Base-by-base conservation (phyloP, 192 early-diverging fungal genomes). In the Umbelopsis sp. region DNA sequence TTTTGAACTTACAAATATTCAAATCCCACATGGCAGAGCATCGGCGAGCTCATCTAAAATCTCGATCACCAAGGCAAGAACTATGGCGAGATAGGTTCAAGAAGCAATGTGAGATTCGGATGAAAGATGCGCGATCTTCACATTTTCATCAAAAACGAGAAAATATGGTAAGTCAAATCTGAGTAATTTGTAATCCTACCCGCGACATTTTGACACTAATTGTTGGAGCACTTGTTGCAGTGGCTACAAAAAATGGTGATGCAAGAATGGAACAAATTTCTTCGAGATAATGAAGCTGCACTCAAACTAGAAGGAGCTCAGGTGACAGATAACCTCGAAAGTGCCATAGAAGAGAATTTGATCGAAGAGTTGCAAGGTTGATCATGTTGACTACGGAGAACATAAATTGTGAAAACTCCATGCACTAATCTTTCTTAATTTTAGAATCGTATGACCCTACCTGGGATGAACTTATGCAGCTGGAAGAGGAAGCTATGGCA, bases 21-120 rank as follows among this genome's bases (percentile, higher is more conserved):
- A 36, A n/a, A 34, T 29, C 12, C 10, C 31, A 34, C 5, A 62
- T 62, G 56, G 26, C 56, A 62, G 56, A 62, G n/a, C 56, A 36
- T 34, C 26, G 56, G 14, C 26, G 56, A 34, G 26, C 56, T 11
- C 56, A 22, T 34, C 26, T 62, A 34, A 62, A 62, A 32, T 29
- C 26, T 34, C 56, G 56, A 12, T 62, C 56, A 17, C 26, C 56
- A 2, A 29, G 56, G 17, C 56, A 62, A n/a, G 56, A 62, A 31
- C 17, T 32, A 11, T 62, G 56, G 56, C 56, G 56, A 62, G 56
- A 62, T 32, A 62, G 29, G n/a, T 62, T 62, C 31, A 62, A 62
- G 14, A 62, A 34, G 31, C 56, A 62, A 62, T 62, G 56, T 14
- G 56, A 62, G 31, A 62, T 3, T 2, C 32, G 56, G 31, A 29